Conservation (phyloP, 768 basidiomycete species). For the Austroboletus festivus region DNA sequence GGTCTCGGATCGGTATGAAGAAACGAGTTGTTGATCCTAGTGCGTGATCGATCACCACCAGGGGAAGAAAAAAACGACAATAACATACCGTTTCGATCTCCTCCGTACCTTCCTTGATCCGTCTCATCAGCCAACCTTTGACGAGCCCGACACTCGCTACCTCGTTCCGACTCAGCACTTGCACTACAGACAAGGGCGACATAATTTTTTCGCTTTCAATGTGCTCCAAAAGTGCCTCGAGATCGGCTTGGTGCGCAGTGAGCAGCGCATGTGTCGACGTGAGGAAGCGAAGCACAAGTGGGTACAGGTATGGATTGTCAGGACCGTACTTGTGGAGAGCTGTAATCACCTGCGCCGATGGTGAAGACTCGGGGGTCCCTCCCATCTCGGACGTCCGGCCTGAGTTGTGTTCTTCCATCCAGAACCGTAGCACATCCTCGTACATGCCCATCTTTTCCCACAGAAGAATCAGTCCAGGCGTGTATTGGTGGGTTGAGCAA, state of each 20-base stretch:
- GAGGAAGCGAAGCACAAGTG: slow-evolving; percentile 84
- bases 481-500: slow-evolving; percentile 82
- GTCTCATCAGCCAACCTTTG: slow-evolving; percentile 83
- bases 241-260: slow-evolving; percentile 63
- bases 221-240: slow-evolving; percentile 67
- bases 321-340: slow-evolving; percentile 75
- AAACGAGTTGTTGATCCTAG: slow-evolving; percentile 82
- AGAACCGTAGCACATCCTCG: slow-evolving; percentile 90
- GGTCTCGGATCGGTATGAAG: slow-evolving; percentile 88
- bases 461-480: slow-evolving; percentile 78
- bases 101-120: slow-evolving; percentile 67
- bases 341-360: slow-evolving; percentile 53
- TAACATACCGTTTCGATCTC: slow-evolving; percentile 79
- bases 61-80: neutral
- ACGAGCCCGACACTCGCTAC: slow-evolving; percentile 91
- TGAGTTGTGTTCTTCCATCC: slow-evolving; percentile 67
- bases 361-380: slow-evolving; percentile 32
- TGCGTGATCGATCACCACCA: neutral
- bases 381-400: neutral
- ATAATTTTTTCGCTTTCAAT: slow-evolving; percentile 82
- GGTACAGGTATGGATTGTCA: slow-evolving; percentile 72
- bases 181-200: slow-evolving; percentile 86
- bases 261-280: slow-evolving; percentile 78
- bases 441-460: slow-evolving; percentile 97
- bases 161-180: slow-evolving; percentile 82